Conservation (phyloP, 805 yeast species). For the Wickerhamiella lipophila region DNA sequence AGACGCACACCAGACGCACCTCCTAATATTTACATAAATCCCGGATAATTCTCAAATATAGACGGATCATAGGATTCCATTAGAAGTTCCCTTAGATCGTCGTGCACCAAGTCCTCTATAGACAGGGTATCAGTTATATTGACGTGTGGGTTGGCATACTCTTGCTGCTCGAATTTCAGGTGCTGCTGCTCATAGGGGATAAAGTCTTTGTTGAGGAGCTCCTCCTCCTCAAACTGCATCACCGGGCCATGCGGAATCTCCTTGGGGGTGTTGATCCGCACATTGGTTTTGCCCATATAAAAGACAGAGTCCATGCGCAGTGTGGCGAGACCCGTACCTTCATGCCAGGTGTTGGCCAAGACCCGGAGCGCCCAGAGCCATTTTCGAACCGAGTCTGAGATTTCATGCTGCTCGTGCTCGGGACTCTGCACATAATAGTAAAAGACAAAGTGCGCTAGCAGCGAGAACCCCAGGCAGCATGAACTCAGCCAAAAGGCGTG, state of each 20-base stretch:
- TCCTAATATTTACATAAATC: neutral
- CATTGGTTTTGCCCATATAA: slow-evolving; percentile 22
- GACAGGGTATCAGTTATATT: neutral
- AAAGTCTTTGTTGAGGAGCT: slow-evolving; percentile 11
- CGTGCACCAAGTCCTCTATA: slow-evolving; percentile 13
- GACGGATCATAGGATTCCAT: slow-evolving; percentile 6
- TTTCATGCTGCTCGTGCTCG: slow-evolving; percentile 21
- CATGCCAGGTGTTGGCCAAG: slow-evolving; percentile 28
- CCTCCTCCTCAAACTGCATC: neutral
- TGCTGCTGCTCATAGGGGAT: slow-evolving; percentile 12
- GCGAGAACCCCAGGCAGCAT: slow-evolving; percentile 25
- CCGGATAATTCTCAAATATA: neutral
- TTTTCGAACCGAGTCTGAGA: slow-evolving; percentile 23
- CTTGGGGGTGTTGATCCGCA: slow-evolving; percentile 9
- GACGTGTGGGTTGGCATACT: slow-evolving; percentile 2
- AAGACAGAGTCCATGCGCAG: slow-evolving; percentile 27
- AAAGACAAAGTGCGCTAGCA: slow-evolving; percentile 27
- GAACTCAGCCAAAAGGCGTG: slow-evolving; percentile 29
- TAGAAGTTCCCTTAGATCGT: slow-evolving; percentile 11
- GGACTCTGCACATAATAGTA: slow-evolving; percentile 26
- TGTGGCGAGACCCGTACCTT: slow-evolving; percentile 29
- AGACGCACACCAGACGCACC: too few relatives aligned
- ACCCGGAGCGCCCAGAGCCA: slow-evolving; percentile 28
- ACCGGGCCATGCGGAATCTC: neutral
- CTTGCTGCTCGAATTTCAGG: slow-evolving; percentile 5